Conservation (phyloP, 2,329 filamentous ascomycete species). For the Ascochyta lentis region DNA sequence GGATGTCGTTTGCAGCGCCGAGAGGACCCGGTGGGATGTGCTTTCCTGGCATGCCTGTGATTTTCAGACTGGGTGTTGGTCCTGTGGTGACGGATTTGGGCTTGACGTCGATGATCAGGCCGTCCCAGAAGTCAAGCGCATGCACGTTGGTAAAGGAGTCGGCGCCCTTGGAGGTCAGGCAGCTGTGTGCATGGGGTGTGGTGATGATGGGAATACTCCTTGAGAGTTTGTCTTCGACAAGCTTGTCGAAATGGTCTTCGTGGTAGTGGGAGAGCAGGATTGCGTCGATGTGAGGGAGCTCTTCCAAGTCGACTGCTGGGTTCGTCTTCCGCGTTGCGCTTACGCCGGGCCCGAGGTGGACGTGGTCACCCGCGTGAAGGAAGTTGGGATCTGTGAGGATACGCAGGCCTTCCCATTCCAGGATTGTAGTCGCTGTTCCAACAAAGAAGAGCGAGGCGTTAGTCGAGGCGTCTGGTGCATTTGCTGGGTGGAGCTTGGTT, state of each 20-base stretch:
- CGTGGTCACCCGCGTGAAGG: constrained; percentile 69
- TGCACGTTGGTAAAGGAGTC: constrained; percentile 64
- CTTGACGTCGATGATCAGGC: constrained; percentile 55
- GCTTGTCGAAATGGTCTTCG: constrained; percentile 63
- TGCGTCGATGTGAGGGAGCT: constrained; percentile 65
- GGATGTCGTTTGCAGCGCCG: constrained; percentile 55
- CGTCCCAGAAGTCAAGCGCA: constrained; percentile 64
- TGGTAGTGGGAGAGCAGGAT: constrained; percentile 71
- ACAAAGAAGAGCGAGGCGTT: constrained; percentile 61
- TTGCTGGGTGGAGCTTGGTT: constrained; percentile 53
- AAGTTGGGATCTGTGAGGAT: constrained; percentile 63
- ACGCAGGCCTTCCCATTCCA: constrained; percentile 61
- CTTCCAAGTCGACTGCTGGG: constrained; percentile 65
- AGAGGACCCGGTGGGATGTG: constrained; percentile 61
- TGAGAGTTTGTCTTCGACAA: constrained; percentile 59
- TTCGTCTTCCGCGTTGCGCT: constrained; percentile 62
- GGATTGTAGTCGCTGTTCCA: constrained; percentile 63
- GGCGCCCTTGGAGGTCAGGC: constrained; percentile 54
- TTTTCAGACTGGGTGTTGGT: constrained; percentile 56
- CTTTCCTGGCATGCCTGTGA: constrained; percentile 70
- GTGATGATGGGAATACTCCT: constrained; percentile 67
- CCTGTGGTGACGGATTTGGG: constrained; percentile 9
- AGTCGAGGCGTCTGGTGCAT: constrained; percentile 44
- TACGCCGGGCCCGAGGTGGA: constrained; percentile 70
- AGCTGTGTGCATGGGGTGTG: constrained; percentile 65